Evolutionary conservation across 2,329 filamentous ascomycete genomes (phyloP), one percentile per base, ranked within the genome.

Genomic region (Neonectria sp.): DNA sequence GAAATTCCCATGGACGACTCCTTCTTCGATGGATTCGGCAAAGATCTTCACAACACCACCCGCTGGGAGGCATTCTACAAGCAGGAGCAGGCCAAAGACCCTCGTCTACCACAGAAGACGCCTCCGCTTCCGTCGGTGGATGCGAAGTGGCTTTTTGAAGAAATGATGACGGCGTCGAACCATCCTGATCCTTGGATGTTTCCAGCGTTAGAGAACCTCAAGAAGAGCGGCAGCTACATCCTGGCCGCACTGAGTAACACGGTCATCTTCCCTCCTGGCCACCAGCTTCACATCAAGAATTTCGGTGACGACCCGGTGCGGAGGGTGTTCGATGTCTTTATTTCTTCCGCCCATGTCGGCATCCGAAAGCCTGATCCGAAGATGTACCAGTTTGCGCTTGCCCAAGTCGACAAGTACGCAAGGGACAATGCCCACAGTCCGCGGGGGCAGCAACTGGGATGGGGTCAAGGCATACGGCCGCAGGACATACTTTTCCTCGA

Each of bases 201-300:
- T 70, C 95, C 95, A 0, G 95, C 95, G 2, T 83, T 98, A 46
- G 82, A 90, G 75, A 89, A 86, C 43, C 84, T 99, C 65, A 88
- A 88, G 66, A 85, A 85, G 4, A 91, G 87, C 58, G 88, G 89
- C 1, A 82, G 84, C 64, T 95, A 91, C 72, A 86, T 95, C 37
- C 81, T 98, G 2, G 95, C 91, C 0, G 96, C 95, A 1, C 84
- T 98, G 71, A 95, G 92, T 74, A 98, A 99, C 78, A 98, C 96
- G 0, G 90, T 96, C 29, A 92, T 94, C 27, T 98, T 97, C 75
- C 95, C 95, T 0, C 85, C 87, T 0, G 91, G 87, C 0, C 94
- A 98, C 76, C 83, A 86, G 27, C 91, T 93, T 65, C 87, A 91
- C 71, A 55, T 71, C 13, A 82, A 86, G 1, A 83, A 89, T 69